These are phyloP conservation scores for Euphorbia celastroides DNA, from an alignment of 441 rosid species.

Conservation along the genomic window DNA sequence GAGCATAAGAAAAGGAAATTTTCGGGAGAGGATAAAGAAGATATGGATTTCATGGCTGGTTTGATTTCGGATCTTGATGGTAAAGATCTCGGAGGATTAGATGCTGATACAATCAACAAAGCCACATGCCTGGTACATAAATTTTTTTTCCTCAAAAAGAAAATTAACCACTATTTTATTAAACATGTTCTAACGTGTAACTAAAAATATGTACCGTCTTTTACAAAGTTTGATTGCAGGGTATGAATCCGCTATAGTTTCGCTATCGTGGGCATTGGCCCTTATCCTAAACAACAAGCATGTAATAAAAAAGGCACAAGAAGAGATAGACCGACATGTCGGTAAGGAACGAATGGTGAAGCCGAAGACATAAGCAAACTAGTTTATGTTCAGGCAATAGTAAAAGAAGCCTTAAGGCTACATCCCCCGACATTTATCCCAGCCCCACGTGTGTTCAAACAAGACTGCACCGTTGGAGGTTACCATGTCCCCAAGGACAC, in stretches of 20 bases:
- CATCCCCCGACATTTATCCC: constrained; percentile 47
- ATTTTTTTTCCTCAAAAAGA: too few relatives aligned
- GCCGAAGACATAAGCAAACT: constrained; percentile 39
- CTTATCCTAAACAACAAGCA: constrained; percentile 28
- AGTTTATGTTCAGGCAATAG: constrained; percentile 41
- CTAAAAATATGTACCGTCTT: too few relatives aligned
- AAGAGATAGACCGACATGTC: constrained; percentile 39
- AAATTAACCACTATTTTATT: too few relatives aligned
- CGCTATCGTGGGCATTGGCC: constrained; percentile 36
- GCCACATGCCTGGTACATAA: constrained; percentile 22
- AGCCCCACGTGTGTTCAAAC: constrained; percentile 37
- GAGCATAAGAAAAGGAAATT: constrained; percentile 29
- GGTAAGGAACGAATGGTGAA: constrained; percentile 47
- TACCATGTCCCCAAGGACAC: constrained; percentile 37
- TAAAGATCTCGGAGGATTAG: background rate
- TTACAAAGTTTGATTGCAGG: too few relatives aligned
- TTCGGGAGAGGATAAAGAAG: background rate
- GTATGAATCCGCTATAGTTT: background rate
- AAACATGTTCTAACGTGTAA: too few relatives aligned
- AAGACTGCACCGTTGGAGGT: constrained; percentile 42
- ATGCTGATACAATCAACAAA: constrained; percentile 31
- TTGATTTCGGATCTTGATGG: constrained; percentile 20
- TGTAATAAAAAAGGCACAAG: constrained; percentile 38
- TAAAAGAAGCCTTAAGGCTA: constrained; percentile 47
- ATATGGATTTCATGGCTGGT: constrained; percentile 35